Conservation (phyloP, 1,284 basidiomycete species). For the Cronartium ribicola region DNA sequence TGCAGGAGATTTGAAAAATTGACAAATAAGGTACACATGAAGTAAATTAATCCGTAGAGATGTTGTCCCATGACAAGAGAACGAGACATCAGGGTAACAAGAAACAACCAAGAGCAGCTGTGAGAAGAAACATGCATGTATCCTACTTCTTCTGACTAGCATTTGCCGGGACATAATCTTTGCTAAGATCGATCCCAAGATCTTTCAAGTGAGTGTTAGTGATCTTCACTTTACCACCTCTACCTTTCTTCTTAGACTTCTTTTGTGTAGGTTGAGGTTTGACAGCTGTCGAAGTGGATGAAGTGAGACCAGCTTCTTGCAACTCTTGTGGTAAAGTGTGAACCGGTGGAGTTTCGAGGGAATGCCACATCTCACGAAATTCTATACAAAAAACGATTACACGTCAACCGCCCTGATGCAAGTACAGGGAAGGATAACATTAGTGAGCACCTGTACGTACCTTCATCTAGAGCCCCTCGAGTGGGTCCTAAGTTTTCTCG, state of each 20-base stretch:
- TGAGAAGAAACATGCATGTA: not conserved
- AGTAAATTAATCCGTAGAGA: too few relatives aligned
- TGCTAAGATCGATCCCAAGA: slow-evolving; percentile 32
- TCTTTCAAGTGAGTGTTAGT: slow-evolving; percentile 42
- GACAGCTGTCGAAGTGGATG: slow-evolving; percentile 5
- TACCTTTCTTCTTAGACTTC: slow-evolving; percentile 31
- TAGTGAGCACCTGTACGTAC: slow-evolving; percentile 3
- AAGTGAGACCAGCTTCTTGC: slow-evolving; percentile 32
- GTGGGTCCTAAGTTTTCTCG: slow-evolving; percentile 28
- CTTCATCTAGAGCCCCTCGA: slow-evolving; percentile 29
- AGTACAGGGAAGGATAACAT: not conserved
- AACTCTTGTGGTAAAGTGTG: slow-evolving; percentile 23
- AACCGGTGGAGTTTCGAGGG: slow-evolving; percentile 17
- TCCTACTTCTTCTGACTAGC: not conserved
- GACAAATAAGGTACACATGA: too few relatives aligned
- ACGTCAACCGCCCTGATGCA: not conserved
- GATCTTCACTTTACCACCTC: slow-evolving; percentile 38
- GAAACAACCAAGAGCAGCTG: too few relatives aligned
- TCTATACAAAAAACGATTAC: slow-evolving; percentile 1
- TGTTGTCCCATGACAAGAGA: too few relatives aligned
- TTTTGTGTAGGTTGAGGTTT: slow-evolving; percentile 9
- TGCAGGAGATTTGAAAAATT: too few relatives aligned
- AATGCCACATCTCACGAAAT: slow-evolving; percentile 40
- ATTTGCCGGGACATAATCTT: slow-evolving; percentile 25
- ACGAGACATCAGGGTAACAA: too few relatives aligned